A percentile compares a stretch with the other conserved stretches of the same genome.
These are phyloP conservation scores for Rhynchospora breviuscula DNA, from an alignment of 176 grass and related monocot species.

Conservation along the genomic window DNA sequence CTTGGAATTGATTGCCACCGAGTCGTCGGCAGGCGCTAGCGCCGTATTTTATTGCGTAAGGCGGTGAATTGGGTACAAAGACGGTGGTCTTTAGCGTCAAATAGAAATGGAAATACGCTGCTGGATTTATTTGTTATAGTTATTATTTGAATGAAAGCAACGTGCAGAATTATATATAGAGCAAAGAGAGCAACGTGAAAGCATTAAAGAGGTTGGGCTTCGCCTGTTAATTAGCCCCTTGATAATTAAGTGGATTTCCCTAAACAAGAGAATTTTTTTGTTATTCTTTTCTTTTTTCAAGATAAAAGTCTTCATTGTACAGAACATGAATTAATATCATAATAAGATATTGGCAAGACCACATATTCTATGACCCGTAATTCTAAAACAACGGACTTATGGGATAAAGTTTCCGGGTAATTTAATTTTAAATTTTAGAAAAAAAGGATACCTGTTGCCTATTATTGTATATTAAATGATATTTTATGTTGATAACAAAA, in stretches of 20 bases:
- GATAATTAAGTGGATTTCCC: neutral
- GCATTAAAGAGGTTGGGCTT: neutral
- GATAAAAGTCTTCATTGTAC: too few relatives aligned
- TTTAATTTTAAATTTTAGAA: too few relatives aligned
- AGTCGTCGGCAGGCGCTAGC: neutral
- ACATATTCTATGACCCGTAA: neutral
- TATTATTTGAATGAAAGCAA: conserved; percentile 1
- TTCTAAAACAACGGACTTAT: neutral
- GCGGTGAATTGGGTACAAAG: neutral
- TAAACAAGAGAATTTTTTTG: neutral
- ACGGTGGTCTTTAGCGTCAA: neutral
- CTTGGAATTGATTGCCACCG: neutral
- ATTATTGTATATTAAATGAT: too few relatives aligned
- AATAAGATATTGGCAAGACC: too few relatives aligned
- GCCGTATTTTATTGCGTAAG: neutral
- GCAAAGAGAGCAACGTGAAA: neutral
- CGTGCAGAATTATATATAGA: neutral
- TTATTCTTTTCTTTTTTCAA: neutral
- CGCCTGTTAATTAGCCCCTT: neutral
- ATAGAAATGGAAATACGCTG: neutral
- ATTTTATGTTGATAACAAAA: too few relatives aligned
- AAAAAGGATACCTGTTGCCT: too few relatives aligned
- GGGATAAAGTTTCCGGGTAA: neutral
- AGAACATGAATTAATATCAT: too few relatives aligned
- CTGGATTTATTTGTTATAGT: neutral